phyloP scores from a whole-genome alignment of 208 protist species.

The Phytomonas sp. region DNA sequence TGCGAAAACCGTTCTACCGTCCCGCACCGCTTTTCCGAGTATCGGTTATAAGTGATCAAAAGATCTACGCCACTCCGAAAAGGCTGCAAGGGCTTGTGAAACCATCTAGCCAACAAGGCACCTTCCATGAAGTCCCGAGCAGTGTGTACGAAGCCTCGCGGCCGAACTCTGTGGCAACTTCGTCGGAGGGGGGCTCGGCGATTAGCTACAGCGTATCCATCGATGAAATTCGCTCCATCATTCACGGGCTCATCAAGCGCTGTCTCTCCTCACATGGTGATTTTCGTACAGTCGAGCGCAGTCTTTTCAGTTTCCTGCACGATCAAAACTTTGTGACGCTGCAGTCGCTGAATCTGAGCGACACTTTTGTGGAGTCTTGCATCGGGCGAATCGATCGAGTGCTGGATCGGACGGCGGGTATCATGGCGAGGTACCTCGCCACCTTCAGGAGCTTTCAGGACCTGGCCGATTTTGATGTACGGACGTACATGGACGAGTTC shows the following conservation, averaged over 20 bases:
- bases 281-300: conserved; percentile 85
- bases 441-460: conserved; percentile 65
- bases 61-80: neutral
- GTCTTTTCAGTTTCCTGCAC: conserved; percentile 89
- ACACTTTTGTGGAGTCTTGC: conserved; percentile 50
- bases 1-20: conserved; percentile 26
- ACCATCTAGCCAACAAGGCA: neutral
- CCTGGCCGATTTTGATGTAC: conserved; percentile 70
- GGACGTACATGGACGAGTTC: conserved; percentile 63
- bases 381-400: conserved; percentile 41
- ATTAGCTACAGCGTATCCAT: conserved; percentile 52
- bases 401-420: conserved; percentile 30
- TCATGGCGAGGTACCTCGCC: conserved; percentile 65
- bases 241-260: conserved; percentile 68
- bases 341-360: conserved; percentile 28
- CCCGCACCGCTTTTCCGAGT: conserved; percentile 57
- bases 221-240: conserved; percentile 45
- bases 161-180: neutral
- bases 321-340: conserved; percentile 71
- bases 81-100: neutral
- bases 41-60: conserved; percentile 30
- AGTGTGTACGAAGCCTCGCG: neutral
- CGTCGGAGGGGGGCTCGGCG: neutral
- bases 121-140: neutral
- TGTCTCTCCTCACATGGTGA: conserved; percentile 64